Conservation (phyloP, 2,329 filamentous ascomycete species). For the Aspergillus intermedius region DNA sequence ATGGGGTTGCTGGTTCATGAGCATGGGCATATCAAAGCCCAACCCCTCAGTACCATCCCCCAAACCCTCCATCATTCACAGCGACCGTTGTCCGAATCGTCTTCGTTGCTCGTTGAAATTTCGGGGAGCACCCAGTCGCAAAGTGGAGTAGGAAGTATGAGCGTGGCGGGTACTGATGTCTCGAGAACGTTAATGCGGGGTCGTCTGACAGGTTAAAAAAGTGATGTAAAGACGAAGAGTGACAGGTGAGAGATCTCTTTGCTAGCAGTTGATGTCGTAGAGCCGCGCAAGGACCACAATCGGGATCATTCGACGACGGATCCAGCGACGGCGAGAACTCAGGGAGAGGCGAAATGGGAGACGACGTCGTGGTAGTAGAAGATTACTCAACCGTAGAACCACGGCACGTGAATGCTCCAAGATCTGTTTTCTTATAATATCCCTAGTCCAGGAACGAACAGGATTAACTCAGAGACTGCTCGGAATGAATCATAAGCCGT, state of each 20-base stretch:
- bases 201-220: slow-evolving; percentile 5
- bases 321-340: background rate
- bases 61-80: slow-evolving; percentile 27
- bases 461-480: background rate
- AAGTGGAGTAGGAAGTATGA: slow-evolving; percentile 9
- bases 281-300: background rate
- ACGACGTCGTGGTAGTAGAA: background rate
- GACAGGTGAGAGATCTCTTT: background rate
- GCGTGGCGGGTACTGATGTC: slow-evolving; percentile 2
- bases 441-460: background rate
- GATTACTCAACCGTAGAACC: background rate
- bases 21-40: slow-evolving; percentile 42
- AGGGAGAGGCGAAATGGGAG: background rate
- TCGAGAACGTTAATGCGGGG: slow-evolving; percentile 15
- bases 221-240: background rate
- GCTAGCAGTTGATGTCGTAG: background rate
- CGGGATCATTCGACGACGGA: too few relatives aligned
- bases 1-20: slow-evolving; percentile 60
- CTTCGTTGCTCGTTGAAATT: background rate
- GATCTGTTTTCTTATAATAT: background rate
- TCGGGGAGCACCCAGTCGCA: slow-evolving; percentile 7
- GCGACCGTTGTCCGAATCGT: background rate
- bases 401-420: background rate
- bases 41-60: slow-evolving; percentile 33
- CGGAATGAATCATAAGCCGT: background rate